Base-by-base conservation (phyloP, 768 basidiomycete genomes). In the Daedaleopsis sinensis region DNA sequence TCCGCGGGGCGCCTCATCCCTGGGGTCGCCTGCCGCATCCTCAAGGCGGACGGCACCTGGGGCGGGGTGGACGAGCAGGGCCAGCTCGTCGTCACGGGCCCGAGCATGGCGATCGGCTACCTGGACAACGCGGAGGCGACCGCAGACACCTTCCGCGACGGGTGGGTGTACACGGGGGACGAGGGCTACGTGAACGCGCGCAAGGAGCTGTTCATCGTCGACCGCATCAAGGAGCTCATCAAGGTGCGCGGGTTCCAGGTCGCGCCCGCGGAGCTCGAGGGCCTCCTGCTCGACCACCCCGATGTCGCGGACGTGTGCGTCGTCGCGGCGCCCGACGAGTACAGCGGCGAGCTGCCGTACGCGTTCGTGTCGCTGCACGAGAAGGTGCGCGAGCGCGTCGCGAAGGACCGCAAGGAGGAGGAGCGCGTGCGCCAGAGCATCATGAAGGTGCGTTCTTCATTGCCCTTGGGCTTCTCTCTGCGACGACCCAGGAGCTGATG, bases 261-360 rank as follows among this genome's bases (percentile, higher is more conserved):
- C n/a, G 74, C 73, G 6, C 76, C 76, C 2, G 73, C 74, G 18
- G 74, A 73, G 51, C 65, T 75, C 43, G 73, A 77, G 58, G 75
- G 76, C 15, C 74, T 72, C 55, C 65, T 78, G 19, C 67, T 78
- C 27, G 65, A 67, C 32, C 77, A 76, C 57, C 68, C 73, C 3
- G 84, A 85, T 60, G 85, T 91, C 48, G 60, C 65, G 0, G 70
- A 70, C 61, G 65, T 50, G 16, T 67, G 68, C 59, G 70, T 70
- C n/a, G 85, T 91, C 13, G 82, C 87, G 4, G 68, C 90, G 15
- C 79, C 79, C 0, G 87, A 92, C 67, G 88, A 91, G 18, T 91
- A 87, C 68, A 88, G 82, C 59, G 90, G 90, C 23, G 90, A 93
- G 69, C 67, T 90, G 13, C 90, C 91, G 0, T 68, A 89, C 54